Base-by-base conservation (phyloP, 352 stramenopile genomes). In the Globisporangium alternatum region DNA sequence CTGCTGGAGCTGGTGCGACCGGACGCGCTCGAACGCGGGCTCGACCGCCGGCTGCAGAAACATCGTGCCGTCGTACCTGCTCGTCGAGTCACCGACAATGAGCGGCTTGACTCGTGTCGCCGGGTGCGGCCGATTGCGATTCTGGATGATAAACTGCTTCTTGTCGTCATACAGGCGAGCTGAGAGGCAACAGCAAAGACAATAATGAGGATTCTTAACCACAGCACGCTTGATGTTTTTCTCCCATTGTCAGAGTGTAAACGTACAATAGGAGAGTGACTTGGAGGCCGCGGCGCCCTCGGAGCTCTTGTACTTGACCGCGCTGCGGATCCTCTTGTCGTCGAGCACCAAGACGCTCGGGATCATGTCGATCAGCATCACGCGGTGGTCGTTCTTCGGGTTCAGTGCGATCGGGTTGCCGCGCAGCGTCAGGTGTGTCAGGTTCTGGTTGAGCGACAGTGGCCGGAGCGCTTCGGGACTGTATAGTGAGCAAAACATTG, bases 111-210 rank as follows among this genome's bases (percentile, higher is more conserved):
- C 63, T 58, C 39, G 71, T 1, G 77, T 86, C 19, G 73, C 80
- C 33, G 71, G 68, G n/a, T 72, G 77, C 3, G 67, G 59, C 10
- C 72, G 68, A 17, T 60, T 77, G 44, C 83, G 77, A 30, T 81
- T 77, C n/a, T 73, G 74, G 10, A 91, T 83, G 44, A 88, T 64
- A 58, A 89, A 93, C 49, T 89, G 74, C 54, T 93, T 91, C 60
- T 89, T 93, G 54, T 91, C 80, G 39, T 89, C 82, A 31, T 93
- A 93, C n/a, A 93, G 70, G 13, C 82, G 78, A 43, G 80, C 84
- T 92, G 44, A 2, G 47, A 22, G 25, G 25, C 25, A 28, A 28
- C 25, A 28, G 2, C 2, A 2, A 8, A 47, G 43, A 25, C 1
- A n/a, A 15, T 5, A 35, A 6, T 61, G 17, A 51, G 28, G 25